Conservation (phyloP, 345 rosid genomes). For the Aethionema arabicum region DNA sequence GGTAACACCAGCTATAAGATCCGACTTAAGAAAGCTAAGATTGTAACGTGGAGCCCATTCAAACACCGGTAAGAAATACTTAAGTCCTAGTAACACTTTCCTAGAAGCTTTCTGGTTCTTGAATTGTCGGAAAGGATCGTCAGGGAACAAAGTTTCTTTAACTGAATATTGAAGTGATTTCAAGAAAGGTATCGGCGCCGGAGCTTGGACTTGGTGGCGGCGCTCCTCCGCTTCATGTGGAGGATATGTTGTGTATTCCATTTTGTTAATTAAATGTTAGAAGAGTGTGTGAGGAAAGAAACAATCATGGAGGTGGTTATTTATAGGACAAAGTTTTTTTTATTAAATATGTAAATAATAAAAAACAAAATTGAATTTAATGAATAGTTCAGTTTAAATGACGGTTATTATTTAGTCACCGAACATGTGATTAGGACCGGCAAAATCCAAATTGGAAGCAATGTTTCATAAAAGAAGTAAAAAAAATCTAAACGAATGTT, state of each 20-base stretch:
- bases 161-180: conserved; percentile 58
- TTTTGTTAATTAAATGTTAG: conserved; percentile 45
- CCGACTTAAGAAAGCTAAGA: conserved; percentile 70
- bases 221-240: conserved; percentile 36
- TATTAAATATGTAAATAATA: not conserved
- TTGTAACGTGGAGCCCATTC: conserved; percentile 96
- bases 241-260: conserved; percentile 34
- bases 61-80: conserved; percentile 68
- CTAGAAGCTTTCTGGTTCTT: conserved; percentile 56
- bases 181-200: conserved; percentile 68
- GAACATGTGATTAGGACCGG: too few relatives aligned
- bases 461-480: too few relatives aligned
- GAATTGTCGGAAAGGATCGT: conserved; percentile 86
- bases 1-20: conserved; percentile 82
- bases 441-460: too few relatives aligned
- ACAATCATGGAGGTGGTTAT: too few relatives aligned
- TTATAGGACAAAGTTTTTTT: too few relatives aligned
- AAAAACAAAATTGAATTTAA: not conserved
- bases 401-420: not conserved
- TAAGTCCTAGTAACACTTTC: conserved; percentile 57
- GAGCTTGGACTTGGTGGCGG: conserved; percentile 59
- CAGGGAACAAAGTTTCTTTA: conserved; percentile 88
- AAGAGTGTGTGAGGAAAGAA: not conserved
- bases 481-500: too few relatives aligned
- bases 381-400: not conserved